Percentiles rank a stretch among this genome's conserved stretches.
phyloP scores from a whole-genome alignment of 2,329 filamentous ascomycete species.

The Anthostomella pinea region DNA sequence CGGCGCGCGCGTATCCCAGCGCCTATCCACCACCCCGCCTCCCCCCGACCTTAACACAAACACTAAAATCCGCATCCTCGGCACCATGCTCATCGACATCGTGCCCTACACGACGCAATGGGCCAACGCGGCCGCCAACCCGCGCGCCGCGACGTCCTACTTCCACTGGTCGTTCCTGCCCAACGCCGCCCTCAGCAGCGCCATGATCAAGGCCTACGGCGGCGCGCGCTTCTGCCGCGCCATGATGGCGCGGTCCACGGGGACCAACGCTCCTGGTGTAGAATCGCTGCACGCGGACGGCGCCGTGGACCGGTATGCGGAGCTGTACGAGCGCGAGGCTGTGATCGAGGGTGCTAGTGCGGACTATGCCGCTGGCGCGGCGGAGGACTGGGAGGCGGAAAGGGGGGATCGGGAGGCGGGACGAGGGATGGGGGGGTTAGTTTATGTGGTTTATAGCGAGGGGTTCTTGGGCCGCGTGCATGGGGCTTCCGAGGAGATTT shows the following conservation, averaged over 20 bases:
- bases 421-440: conserved; percentile 8
- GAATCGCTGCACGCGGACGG: conserved; percentile 8
- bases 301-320: conserved; percentile 15
- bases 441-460: conserved; percentile 11
- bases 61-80: conserved; percentile 10
- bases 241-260: conserved; percentile 3
- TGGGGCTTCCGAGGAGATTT: conserved; percentile 9
- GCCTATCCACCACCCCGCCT: conserved; percentile 9
- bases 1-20: conserved; percentile 11
- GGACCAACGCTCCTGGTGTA: conserved; percentile 6
- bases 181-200: conserved; percentile 3
- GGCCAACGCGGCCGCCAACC: conserved; percentile 12
- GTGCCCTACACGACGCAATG: conserved; percentile 15
- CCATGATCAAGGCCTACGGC: conserved; percentile 15
- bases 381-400: conserved; percentile 17
- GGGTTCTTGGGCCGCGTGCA: conserved; percentile 8
- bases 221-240: conserved; percentile 12
- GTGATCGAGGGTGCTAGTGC: conserved; percentile 12
- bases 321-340: conserved; percentile 11
- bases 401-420: conserved; percentile 8
- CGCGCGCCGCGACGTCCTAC: conserved; percentile 10
- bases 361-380: conserved; percentile 17
- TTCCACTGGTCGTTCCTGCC: conserved; percentile 18
- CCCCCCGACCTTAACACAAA: conserved; percentile 1
- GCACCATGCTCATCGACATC: conserved; percentile 14